Percentiles rank a stretch among this genome's conserved stretches.
Evolutionary conservation across 371 early-diverging fungal species (phyloP).

Genomic region (Saksenaea oblongispora): DNA sequence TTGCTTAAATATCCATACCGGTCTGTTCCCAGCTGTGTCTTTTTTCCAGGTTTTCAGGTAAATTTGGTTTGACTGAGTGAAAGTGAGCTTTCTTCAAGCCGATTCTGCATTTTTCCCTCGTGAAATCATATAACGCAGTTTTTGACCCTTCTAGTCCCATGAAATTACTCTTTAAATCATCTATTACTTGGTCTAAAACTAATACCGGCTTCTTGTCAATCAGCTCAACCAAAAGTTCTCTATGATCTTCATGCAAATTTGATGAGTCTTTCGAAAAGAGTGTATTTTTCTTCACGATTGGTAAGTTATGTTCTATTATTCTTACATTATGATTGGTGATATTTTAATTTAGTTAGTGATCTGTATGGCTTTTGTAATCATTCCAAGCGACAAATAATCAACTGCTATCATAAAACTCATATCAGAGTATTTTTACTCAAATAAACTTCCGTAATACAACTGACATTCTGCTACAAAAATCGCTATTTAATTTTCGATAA

Average conservation of each 20-base stretch:
- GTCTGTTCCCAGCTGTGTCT: conserved; percentile 11
- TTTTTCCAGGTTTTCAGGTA: conserved; percentile 6
- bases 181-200: conserved; percentile 15
- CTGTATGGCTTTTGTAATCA: too few relatives aligned
- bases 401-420: too few relatives aligned
- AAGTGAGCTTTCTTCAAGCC: conserved; percentile 7
- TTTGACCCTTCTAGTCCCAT: conserved; percentile 1
- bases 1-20: conserved; percentile 13
- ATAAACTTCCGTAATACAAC: too few relatives aligned
- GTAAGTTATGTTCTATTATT: too few relatives aligned
- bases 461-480: too few relatives aligned
- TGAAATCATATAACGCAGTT: conserved; percentile 7
- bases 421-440: too few relatives aligned
- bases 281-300: too few relatives aligned
- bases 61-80: neutral
- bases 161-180: conserved; percentile 11
- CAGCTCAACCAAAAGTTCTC: conserved; percentile 11
- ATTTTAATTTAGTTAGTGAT: too few relatives aligned
- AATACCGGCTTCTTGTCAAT: conserved; percentile 15
- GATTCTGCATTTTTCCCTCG: conserved; percentile 6
- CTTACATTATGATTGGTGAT: too few relatives aligned
- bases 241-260: conserved; percentile 12
- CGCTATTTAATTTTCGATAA: too few relatives aligned
- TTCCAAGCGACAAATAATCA: too few relatives aligned
- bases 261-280: too few relatives aligned